Evolutionary conservation across 805 yeast species (phyloP), one percentile per base, ranked within the genome.

Genomic region (Limtongia smithiae): DNA sequence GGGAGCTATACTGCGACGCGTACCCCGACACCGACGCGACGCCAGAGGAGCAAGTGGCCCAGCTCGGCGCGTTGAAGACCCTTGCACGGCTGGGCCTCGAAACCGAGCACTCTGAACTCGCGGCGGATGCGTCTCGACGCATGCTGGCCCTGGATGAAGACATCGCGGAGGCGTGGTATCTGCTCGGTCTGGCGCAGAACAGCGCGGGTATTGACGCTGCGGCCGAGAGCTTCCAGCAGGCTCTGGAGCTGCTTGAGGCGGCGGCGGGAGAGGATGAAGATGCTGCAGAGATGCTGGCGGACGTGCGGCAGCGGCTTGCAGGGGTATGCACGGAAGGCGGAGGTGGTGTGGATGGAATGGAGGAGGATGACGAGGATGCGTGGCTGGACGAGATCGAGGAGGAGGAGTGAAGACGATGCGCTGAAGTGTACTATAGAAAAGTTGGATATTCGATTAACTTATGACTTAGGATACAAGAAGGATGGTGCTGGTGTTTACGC

Each of bases 121-220:
- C 85, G 2, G 70, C 79, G 3, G 75, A 77, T n/a, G 80, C 88
- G n/a, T 74, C 88, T 11, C 69, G 75, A 15, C 75, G 76, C 22
- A 73, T 83, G 15, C 82, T 83, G 60, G 91, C 85, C 52, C 78
- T 91, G 39, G 89, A 91, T 68, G 97, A 91, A 60, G 83, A 81
- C 60, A 80, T 87, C 53, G 72, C 87, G 49, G 97, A 93, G 61
- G 76, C 83, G 34, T 84, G 78, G 62, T 93, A 93, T 65, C 70
- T 89, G 56, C 94, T 87, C 62, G 94, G 93, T 0, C 79, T 90
- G 60, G 80, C 93, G 12, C 14, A 36, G 6, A n/a, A 6, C 15
- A 5, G 17, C 4, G 8, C 18, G 24, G n/a, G 15, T 8, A 7
- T 17, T 4, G 35, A 7, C 15, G 9, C 7, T 8, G 55, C 55